These are phyloP conservation scores for Paracamarosporium sp. DNA, from an alignment of 2,329 filamentous ascomycete genomes.

Conservation along the genomic window DNA sequence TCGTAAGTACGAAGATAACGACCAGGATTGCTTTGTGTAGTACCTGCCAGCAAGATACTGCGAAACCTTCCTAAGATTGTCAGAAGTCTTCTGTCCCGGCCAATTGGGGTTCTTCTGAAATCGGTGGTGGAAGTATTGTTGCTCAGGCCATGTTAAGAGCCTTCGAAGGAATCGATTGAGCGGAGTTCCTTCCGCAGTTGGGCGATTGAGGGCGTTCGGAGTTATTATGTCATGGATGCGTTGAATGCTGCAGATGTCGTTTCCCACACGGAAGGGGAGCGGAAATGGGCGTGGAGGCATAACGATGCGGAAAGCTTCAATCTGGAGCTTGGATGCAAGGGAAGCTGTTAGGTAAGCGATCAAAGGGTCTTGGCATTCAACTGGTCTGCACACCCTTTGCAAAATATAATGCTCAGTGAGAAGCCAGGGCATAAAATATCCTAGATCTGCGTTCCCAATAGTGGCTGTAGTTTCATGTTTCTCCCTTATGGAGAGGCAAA, in stretches of 20 bases:
- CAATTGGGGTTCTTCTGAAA: slow-evolving; percentile 23
- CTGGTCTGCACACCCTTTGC: too few species aligned
- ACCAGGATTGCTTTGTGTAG: slow-evolving; percentile 2
- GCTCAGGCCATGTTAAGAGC: slow-evolving; percentile 41
- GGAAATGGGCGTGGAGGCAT: slow-evolving; percentile 65
- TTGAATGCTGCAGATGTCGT: slow-evolving; percentile 75
- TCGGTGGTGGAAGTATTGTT: slow-evolving; percentile 36
- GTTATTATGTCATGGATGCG: slow-evolving; percentile 70
- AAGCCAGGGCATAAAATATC: too few species aligned
- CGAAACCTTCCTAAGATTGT: slow-evolving; percentile 20
- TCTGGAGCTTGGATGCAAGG: background rate
- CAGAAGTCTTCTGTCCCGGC: slow-evolving; percentile 9
- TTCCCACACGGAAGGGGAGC: slow-evolving; percentile 73
- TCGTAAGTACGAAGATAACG: slow-evolving; percentile 11
- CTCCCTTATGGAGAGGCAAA: background rate
- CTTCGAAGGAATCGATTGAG: slow-evolving; percentile 29
- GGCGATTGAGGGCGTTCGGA: slow-evolving; percentile 20
- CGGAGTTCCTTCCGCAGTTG: slow-evolving; percentile 5
- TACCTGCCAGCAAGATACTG: slow-evolving; percentile 46
- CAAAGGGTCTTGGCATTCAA: background rate
- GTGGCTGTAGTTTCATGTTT: too few species aligned
- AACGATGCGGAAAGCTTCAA: background rate
- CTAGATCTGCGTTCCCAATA: too few species aligned
- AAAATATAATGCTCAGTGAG: too few species aligned
- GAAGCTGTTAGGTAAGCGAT: background rate